A percentile compares a stretch with the other conserved stretches of the same genome.
phyloP scores from a whole-genome alignment of 768 basidiomycete genomes.

The Mrakia blollopis region DNA sequence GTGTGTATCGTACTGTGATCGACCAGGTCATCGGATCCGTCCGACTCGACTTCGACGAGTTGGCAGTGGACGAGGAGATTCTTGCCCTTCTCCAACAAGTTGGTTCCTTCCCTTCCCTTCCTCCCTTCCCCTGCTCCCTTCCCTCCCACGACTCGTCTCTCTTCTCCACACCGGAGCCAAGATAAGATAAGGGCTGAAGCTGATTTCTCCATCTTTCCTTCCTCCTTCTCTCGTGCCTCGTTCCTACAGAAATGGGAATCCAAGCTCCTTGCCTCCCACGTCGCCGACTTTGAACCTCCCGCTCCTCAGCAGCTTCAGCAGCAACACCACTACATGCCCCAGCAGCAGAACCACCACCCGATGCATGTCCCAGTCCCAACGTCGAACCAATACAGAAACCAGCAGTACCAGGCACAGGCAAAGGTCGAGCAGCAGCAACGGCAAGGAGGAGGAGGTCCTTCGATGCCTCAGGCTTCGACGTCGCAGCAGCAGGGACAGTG shows the following conservation, averaged over 20 bases:
- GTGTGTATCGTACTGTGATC: slow-evolving; percentile 86
- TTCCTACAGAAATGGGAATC: slow-evolving; percentile 85
- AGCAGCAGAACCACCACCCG: slow-evolving; percentile 32
- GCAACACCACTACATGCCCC: slow-evolving; percentile 46
- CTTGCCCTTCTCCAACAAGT: slow-evolving; percentile 82
- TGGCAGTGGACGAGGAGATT: slow-evolving; percentile 86
- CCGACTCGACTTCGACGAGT: slow-evolving; percentile 93
- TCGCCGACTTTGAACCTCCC: slow-evolving; percentile 79
- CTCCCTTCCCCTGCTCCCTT: neutral
- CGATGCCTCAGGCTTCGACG: neutral
- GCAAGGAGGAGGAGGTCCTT: neutral
- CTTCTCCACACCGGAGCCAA: no score
- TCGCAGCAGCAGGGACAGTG: slow-evolving; percentile 19
- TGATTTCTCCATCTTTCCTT: slow-evolving; percentile 22
- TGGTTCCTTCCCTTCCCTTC: slow-evolving; percentile 46
- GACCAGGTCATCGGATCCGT: slow-evolving; percentile 87
- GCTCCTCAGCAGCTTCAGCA: slow-evolving; percentile 51
- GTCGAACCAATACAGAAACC: slow-evolving; percentile 39
- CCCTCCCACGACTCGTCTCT: neutral
- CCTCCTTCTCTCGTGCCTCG: slow-evolving; percentile 23
- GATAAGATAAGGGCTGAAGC: neutral
- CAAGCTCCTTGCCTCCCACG: slow-evolving; percentile 87
- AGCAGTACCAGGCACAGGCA: neutral
- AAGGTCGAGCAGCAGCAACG: slow-evolving; percentile 7
- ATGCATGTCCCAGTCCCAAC: slow-evolving; percentile 11